Evolutionary conservation across 352 stramenopile species (phyloP).

Genomic region (Globisporangium rhizosaccharum): DNA sequence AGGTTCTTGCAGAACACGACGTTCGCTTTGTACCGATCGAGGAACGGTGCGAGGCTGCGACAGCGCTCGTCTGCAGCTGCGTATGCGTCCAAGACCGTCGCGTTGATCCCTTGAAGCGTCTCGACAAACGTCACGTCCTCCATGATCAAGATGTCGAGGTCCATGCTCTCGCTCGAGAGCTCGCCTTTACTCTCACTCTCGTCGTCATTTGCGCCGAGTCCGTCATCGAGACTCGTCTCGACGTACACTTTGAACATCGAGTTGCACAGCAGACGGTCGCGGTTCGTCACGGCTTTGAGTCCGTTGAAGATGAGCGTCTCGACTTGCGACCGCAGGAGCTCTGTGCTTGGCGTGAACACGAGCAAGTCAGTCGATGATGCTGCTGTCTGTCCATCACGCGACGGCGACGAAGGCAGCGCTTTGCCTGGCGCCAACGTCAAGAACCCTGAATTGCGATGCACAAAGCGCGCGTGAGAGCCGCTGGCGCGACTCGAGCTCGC

Average conservation of each 20-base stretch:
- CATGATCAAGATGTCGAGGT: constrained; percentile 80
- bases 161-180: constrained; percentile 40
- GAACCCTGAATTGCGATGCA: constrained; percentile 18
- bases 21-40: constrained; percentile 76
- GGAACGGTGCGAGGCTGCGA: constrained; percentile 56
- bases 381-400: neutral
- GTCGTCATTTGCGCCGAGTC: constrained; percentile 26
- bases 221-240: constrained; percentile 45
- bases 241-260: constrained; percentile 66
- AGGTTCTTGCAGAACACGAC: constrained; percentile 40
- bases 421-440: constrained; percentile 7
- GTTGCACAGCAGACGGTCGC: constrained; percentile 54
- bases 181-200: constrained; percentile 26
- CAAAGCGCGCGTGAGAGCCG: constrained; percentile 6
- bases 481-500: neutral
- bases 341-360: constrained; percentile 41
- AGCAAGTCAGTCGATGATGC: constrained; percentile 26
- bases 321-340: constrained; percentile 56
- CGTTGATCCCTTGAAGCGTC: constrained; percentile 45
- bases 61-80: constrained; percentile 47
- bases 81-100: constrained; percentile 51
- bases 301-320: constrained; percentile 69
- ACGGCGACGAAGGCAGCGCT: constrained; percentile 1
- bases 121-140: constrained; percentile 57
- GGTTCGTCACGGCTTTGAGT: constrained; percentile 57